Evolutionary conservation across 106 monocot genomes (phyloP).

Genomic region (Agapanthus africanus): DNA sequence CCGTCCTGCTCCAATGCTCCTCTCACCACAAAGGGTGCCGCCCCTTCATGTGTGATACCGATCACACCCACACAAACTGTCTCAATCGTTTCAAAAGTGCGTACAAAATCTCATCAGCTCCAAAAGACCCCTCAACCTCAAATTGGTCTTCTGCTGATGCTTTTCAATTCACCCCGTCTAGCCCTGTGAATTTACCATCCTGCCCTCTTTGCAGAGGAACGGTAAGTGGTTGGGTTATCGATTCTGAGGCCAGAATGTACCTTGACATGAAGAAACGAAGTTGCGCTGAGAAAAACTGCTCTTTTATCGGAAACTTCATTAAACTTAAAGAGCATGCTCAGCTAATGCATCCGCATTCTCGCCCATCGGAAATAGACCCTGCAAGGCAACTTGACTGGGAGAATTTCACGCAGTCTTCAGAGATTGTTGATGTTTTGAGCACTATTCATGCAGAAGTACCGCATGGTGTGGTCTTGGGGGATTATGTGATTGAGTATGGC

Average conservation of each 20-base stretch:
- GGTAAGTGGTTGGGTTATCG: conserved; percentile 51
- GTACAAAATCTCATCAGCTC: conserved; percentile 25
- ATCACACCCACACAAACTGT: conserved; percentile 60
- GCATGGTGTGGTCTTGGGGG: conserved; percentile 61
- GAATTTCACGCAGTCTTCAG: conserved; percentile 63
- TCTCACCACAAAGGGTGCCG: conserved; percentile 59
- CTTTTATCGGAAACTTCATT: conserved; percentile 45
- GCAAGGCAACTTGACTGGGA: conserved; percentile 57
- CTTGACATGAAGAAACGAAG: conserved; percentile 43
- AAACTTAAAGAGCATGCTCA: conserved; percentile 55
- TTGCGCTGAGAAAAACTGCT: conserved; percentile 55
- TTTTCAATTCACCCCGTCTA: conserved; percentile 25
- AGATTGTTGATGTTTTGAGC: conserved; percentile 63
- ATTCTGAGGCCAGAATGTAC: conserved; percentile 42
- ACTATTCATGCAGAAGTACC: conserved; percentile 72
- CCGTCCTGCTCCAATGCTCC: conserved; percentile 53
- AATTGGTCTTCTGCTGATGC: conserved; percentile 15
- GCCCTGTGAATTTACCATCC: conserved; percentile 20
- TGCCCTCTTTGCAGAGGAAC: conserved; percentile 67
- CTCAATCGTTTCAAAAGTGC: conserved; percentile 57
- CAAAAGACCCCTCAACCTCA: conserved; percentile 17
- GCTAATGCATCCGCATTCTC: conserved; percentile 51
- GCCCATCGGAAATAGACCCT: conserved; percentile 62
- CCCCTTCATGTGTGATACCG: conserved; percentile 72
- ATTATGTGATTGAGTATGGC: conserved; percentile 79